Evolutionary conservation across 1,284 basidiomycete genomes (phyloP).

Genomic region (Trichosporon coremiiforme): DNA sequence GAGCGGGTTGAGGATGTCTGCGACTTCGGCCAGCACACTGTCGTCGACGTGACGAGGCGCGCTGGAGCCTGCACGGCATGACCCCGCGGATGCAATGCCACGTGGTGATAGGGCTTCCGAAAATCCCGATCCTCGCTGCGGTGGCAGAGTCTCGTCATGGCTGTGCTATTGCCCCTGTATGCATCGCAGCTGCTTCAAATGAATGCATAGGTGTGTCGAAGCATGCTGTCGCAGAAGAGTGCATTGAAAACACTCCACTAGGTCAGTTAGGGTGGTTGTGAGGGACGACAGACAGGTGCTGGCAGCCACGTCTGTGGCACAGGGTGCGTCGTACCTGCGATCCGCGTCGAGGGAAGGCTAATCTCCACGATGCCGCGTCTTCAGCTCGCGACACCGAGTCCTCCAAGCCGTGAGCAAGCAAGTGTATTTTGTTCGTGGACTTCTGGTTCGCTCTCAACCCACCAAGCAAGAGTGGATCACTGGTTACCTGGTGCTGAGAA

Average conservation of each 20-base stretch:
- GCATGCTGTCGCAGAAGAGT: background rate
- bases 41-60: slow-evolving; percentile 30
- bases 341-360: background rate
- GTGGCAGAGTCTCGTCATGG: background rate
- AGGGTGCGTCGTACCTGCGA: background rate
- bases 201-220: background rate
- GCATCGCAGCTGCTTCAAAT: background rate
- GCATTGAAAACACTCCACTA: background rate
- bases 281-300: background rate
- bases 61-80: slow-evolving; percentile 21
- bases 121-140: slow-evolving; percentile 15
- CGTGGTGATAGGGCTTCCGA: slow-evolving; percentile 10
- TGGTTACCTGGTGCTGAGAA: no score
- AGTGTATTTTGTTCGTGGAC: no score
- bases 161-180: background rate
- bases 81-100: slow-evolving; percentile 16
- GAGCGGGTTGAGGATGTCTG: slow-evolving; percentile 15
- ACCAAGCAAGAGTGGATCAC: no score
- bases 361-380: background rate
- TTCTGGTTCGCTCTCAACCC: no score
- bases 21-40: background rate
- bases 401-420: no score
- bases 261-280: background rate
- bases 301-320: slow-evolving; percentile 9
- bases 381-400: background rate